Conservation (phyloP, 441 rosid species). For the Pelargonium fulgidum region DNA sequence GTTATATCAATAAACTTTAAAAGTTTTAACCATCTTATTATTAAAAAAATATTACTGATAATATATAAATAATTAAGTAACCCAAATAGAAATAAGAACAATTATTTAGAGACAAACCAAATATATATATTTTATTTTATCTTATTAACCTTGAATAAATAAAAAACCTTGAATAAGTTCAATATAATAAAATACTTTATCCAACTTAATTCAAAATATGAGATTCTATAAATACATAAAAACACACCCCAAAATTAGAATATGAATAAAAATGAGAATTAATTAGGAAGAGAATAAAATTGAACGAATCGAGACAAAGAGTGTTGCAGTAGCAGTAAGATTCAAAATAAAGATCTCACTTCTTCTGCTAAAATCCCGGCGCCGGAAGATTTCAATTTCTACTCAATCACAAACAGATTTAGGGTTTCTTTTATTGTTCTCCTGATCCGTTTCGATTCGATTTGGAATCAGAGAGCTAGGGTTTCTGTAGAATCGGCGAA, state of each 20-base stretch:
- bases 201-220: no score
- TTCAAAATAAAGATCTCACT: neutral
- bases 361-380: neutral
- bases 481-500: slow-evolving; percentile 13
- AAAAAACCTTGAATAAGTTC: no score
- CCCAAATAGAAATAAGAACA: no score
- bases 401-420: neutral
- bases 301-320: neutral
- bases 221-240: neutral
- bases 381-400: neutral
- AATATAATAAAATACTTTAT: no score
- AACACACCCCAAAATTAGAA: neutral
- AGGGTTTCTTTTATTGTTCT: neutral
- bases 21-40: no score
- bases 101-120: no score
- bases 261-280: neutral
- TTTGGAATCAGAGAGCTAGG: slow-evolving; percentile 19
- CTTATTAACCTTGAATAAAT: no score
- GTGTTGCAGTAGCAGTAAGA: neutral
- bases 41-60: no score
- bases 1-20: no score
- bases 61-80: no score
- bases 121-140: no score
- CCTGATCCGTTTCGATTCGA: neutral
- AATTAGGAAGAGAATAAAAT: no score